A percentile compares a stretch with the other conserved stretches of the same genome.
phyloP scores from a whole-genome alignment of 257 asterid genomes.

The Cynanchum wilfordii region DNA sequence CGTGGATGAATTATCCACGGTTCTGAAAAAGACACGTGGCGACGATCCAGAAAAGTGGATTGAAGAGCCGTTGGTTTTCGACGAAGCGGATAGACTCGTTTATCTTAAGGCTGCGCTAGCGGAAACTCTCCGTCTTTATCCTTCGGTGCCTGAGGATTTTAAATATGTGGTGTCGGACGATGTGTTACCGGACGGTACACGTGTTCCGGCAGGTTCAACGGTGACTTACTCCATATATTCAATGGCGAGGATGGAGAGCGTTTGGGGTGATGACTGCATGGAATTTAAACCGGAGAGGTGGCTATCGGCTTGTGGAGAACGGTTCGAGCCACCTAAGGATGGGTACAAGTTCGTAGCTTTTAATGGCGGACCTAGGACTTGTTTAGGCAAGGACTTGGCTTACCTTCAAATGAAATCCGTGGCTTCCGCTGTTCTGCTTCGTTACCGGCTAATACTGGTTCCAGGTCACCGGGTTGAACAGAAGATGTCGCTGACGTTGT shows the following conservation, averaged over 20 bases:
- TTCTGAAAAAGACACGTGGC: constrained; percentile 47
- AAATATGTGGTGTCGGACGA: constrained; percentile 66
- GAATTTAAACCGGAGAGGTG: constrained; percentile 89
- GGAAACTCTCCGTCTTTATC: constrained; percentile 72
- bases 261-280: constrained; percentile 86
- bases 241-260: constrained; percentile 59
- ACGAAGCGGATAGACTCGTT: constrained; percentile 64
- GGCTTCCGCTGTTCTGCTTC: constrained; percentile 72
- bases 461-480: constrained; percentile 84
- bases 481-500: constrained; percentile 78
- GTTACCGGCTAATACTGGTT: constrained; percentile 51
- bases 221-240: constrained; percentile 79
- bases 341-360: constrained; percentile 66
- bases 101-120: constrained; percentile 70
- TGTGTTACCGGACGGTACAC: constrained; percentile 64
- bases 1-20: constrained; percentile 37
- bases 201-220: constrained; percentile 72
- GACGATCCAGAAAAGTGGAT: constrained; percentile 40
- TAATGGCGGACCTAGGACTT: constrained; percentile 80
- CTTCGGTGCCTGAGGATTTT: constrained; percentile 80
- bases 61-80: constrained; percentile 69
- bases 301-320: constrained; percentile 49
- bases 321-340: constrained; percentile 63
- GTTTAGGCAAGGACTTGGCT: constrained; percentile 84
- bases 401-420: constrained; percentile 87